Conservation (phyloP, 2,329 filamentous ascomycete species). For the Fusarium citri region DNA sequence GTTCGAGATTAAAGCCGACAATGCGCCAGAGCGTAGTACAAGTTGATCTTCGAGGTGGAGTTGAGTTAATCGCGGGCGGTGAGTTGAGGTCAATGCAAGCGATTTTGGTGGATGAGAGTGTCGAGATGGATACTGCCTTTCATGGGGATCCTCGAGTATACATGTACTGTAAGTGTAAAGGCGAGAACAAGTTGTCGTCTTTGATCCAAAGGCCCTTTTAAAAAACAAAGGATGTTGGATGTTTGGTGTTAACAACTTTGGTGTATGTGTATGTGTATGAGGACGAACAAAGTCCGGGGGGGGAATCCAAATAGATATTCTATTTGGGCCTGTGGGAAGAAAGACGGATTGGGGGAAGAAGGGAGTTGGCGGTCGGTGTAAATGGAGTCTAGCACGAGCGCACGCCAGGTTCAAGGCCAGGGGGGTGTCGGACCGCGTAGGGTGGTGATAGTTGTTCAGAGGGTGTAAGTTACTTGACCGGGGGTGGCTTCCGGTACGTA, state of each 20-base stretch:
- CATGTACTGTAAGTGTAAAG: conserved; percentile 36
- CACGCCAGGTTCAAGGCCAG: conserved; percentile 22
- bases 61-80: conserved; percentile 13
- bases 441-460: too few species aligned
- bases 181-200: conserved; percentile 24
- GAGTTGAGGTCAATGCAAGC: conserved; percentile 34
- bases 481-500: conserved; percentile 27
- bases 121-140: conserved; percentile 39
- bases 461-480: conserved; percentile 3
- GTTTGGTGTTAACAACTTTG: conserved; percentile 21
- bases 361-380: conserved; percentile 49
- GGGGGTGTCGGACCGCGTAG: conserved; percentile 26
- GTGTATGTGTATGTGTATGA: conserved; percentile 42
- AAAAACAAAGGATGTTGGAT: conserved; percentile 23
- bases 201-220: conserved; percentile 15
- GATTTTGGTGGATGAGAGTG: conserved; percentile 29
- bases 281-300: conserved; percentile 43
- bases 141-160: conserved; percentile 42
- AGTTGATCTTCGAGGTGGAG: conserved; percentile 13
- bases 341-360: conserved; percentile 47
- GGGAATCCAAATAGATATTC: conserved; percentile 48
- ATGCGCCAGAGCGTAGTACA: conserved; percentile 34
- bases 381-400: conserved; percentile 36
- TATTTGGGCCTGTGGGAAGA: conserved; percentile 43
- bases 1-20: conserved; percentile 37